Evolutionary conservation across 139 green algal species (phyloP).

Genomic region (Tetradesmus lagerheimii): DNA sequence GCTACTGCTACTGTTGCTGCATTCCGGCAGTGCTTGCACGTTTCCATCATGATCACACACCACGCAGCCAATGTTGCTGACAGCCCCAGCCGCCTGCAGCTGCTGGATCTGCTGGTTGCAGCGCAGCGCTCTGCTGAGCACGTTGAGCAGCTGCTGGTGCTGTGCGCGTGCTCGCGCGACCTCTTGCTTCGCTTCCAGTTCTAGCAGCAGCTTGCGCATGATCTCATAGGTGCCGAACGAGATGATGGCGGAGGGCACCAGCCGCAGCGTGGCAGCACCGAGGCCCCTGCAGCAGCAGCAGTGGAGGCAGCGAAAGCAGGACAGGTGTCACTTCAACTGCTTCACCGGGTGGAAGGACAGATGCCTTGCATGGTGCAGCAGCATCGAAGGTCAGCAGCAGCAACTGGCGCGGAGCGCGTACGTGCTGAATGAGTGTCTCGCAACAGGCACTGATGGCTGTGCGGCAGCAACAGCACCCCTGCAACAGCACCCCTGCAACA

Average conservation of each 20-base stretch:
- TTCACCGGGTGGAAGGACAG: too few species aligned
- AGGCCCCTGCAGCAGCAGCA: constrained; percentile 64
- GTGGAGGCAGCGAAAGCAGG: neutral
- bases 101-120: constrained; percentile 37
- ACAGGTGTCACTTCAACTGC: too few species aligned
- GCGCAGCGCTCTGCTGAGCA: neutral
- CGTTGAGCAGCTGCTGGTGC: constrained; percentile 23
- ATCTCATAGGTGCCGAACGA: constrained; percentile 88
- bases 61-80: neutral
- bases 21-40: neutral
- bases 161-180: neutral
- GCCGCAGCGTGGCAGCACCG: constrained; percentile 75
- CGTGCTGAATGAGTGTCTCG: too few species aligned
- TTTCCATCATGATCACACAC: neutral
- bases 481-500: too few species aligned
- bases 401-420: too few species aligned
- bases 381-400: too few species aligned
- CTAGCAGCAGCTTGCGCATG: constrained; percentile 56
- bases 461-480: too few species aligned
- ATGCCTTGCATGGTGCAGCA: too few species aligned
- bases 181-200: constrained; percentile 55
- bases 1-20: constrained; percentile 16
- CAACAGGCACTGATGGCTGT: too few species aligned
- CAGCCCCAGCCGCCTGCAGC: constrained; percentile 2
- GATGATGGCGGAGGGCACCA: constrained; percentile 85